Evolutionary conservation across 192 early-diverging fungal species (phyloP), one percentile per base, ranked within the genome.

Genomic region (Entrophospora sp.): DNA sequence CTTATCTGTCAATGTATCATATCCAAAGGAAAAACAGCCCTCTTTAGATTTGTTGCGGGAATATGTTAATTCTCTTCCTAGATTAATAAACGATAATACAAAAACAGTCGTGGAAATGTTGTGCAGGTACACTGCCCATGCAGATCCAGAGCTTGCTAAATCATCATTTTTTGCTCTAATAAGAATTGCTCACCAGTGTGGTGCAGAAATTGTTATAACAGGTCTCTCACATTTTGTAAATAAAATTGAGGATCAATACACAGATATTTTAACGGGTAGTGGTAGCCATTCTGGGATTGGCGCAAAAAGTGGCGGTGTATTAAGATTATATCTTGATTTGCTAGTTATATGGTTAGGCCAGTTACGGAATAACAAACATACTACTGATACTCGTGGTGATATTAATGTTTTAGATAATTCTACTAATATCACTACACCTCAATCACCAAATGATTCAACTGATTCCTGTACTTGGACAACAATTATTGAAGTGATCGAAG

Each of bases 121-220:
- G 22, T 78, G 85, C 16, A 76, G 87, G 27, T 97, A 91, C 57
- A 81, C 88, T 0, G 75, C 92, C 3, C 94, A 96, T 74, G 79
- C 84, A n/a, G 94, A 99, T 73, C 85, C 89, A 34, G 80, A 85
- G 25, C 76, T 99, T 3, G 84, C 88, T 4, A 78, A 76, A 0
- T 81, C 85, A 3, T 76, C 91, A 5, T 69, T 83, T 10, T 71
- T 78, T 22, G 88, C 89, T 0, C 65, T 93, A 25, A 49, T 80
- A 20, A 76, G 93, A 8, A 83, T 94, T 14, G 82, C 89, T 2
- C 49, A 71, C 24, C 78, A 83, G n/a, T 77, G 79, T 56, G 77
- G 79, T 51, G 75, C 82, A 0, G 78, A 81, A 32, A 77, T 68
- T 7, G 77, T 77, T 0, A 78, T 83, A 1, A 78, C 70, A 20